Evolutionary conservation across 441 rosid species (phyloP).

Genomic region (Adansonia gregorii): DNA sequence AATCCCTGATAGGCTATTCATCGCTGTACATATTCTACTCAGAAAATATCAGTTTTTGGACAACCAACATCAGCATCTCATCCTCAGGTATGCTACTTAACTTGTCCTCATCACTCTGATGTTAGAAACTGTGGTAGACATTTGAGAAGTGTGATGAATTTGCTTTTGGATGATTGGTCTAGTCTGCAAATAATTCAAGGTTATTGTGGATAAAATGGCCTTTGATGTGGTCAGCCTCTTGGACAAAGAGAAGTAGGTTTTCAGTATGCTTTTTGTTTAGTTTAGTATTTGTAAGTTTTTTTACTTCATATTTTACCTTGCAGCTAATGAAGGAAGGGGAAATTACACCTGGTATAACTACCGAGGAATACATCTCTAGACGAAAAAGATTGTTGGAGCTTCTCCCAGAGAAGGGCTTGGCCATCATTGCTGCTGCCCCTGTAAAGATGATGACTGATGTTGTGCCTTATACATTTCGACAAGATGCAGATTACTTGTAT

Average conservation of each 20-base stretch:
- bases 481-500: constrained; percentile 84
- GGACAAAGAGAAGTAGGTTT: constrained; percentile 14
- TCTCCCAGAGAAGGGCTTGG: constrained; percentile 80
- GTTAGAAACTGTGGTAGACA: constrained; percentile 8
- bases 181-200: not conserved
- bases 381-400: constrained; percentile 72
- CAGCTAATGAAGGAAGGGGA: constrained; percentile 89
- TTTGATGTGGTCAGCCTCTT: constrained; percentile 5
- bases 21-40: constrained; percentile 56
- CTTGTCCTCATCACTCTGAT: not conserved
- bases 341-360: constrained; percentile 81
- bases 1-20: constrained; percentile 49
- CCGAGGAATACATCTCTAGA: constrained; percentile 78
- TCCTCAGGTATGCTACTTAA: constrained; percentile 67
- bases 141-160: not conserved
- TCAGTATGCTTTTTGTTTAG: not conserved
- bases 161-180: not conserved
- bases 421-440: constrained; percentile 84
- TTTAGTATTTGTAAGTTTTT: constrained; percentile 8
- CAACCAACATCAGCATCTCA: constrained; percentile 90
- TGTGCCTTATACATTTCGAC: constrained; percentile 90
- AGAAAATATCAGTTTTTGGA: constrained; percentile 60
- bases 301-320: constrained; percentile 23
- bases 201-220: not conserved
- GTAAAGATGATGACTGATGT: constrained; percentile 97